Conservation (phyloP, 352 stramenopile species). For the Pythium coloratum region DNA sequence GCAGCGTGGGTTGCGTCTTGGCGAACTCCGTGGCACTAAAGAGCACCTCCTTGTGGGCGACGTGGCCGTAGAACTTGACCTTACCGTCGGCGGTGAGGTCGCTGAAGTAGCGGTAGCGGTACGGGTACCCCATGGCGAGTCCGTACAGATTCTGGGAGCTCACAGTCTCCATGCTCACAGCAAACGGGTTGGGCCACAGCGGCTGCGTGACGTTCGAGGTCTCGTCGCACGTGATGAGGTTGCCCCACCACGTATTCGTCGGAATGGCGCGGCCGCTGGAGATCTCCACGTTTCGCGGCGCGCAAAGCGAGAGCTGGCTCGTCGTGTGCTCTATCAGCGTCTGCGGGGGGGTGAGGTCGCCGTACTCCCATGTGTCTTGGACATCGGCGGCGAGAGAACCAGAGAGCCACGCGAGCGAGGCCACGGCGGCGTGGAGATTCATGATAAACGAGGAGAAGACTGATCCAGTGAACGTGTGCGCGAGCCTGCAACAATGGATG, state of each 20-base stretch:
- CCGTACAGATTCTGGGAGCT: conserved; percentile 37
- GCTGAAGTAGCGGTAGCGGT: conserved; percentile 67
- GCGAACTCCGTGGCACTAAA: conserved; percentile 61
- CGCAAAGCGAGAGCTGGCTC: conserved; percentile 44
- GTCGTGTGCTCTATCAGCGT: conserved; percentile 40
- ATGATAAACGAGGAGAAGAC: neutral
- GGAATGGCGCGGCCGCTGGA: conserved; percentile 49
- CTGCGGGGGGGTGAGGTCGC: conserved; percentile 33
- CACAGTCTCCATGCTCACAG: conserved; percentile 41
- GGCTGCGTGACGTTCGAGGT: conserved; percentile 48
- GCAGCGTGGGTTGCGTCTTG: conserved; percentile 38
- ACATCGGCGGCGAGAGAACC: neutral
- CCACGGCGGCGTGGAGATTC: conserved; percentile 3
- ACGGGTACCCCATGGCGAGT: conserved; percentile 65
- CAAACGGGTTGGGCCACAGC: conserved; percentile 73
- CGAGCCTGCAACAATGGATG: neutral
- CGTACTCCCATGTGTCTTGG: conserved; percentile 54
- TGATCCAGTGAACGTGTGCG: neutral
- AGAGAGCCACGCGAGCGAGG: neutral
- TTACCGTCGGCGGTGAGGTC: conserved; percentile 34
- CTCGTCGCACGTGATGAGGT: conserved; percentile 65
- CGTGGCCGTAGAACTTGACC: conserved; percentile 60
- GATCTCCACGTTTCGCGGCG: conserved; percentile 58
- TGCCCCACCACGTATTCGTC: conserved; percentile 84
- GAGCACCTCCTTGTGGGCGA: conserved; percentile 59